Conservation (phyloP, 495 filamentous ascomycete species). For the Annulohypoxylon bovei region DNA sequence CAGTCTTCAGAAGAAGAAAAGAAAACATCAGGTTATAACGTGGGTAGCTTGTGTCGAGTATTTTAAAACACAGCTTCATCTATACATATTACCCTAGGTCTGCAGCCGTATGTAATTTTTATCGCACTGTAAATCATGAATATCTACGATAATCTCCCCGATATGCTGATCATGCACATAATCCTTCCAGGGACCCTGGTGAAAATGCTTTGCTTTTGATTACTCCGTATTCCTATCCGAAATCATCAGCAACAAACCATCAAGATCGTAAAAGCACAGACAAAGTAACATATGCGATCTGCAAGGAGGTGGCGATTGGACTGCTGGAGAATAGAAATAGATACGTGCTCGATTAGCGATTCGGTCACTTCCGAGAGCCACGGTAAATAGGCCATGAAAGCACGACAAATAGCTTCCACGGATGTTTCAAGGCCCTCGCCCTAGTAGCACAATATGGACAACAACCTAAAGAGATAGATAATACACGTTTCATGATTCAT, state of each 20-base stretch:
- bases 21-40: too few species aligned
- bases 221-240: background rate
- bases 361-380: background rate
- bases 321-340: background rate
- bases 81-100: too few species aligned
- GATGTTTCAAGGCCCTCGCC: too few species aligned
- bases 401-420: background rate
- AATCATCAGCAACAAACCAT: background rate
- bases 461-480: too few species aligned
- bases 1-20: too few species aligned
- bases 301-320: background rate
- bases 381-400: background rate
- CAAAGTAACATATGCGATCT: background rate
- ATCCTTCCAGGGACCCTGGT: background rate
- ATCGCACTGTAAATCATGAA: background rate
- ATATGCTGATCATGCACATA: constrained; percentile 4
- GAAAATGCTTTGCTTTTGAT: constrained; percentile 3
- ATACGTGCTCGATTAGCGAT: background rate
- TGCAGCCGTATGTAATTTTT: background rate
- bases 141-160: background rate
- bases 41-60: background rate
- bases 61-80: background rate
- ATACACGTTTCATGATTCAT: background rate
- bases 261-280: constrained; percentile 1
- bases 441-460: too few species aligned